phyloP scores from a whole-genome alignment of 108 stramenopile species.

The Asterionellopsis glacialis region DNA sequence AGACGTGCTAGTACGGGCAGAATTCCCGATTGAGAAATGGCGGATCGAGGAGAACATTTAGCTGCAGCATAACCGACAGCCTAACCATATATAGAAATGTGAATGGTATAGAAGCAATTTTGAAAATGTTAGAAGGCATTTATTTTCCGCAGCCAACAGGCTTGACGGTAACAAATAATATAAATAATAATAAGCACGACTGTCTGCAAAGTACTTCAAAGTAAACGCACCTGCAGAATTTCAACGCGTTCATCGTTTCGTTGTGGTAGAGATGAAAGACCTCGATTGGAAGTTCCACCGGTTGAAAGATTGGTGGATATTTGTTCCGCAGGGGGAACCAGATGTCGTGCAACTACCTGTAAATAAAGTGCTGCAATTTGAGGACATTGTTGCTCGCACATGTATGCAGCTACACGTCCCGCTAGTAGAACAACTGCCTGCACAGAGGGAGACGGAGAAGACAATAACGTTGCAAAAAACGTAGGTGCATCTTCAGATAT shows the following conservation, averaged over 20 bases:
- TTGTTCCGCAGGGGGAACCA: background rate
- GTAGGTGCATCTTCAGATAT: background rate
- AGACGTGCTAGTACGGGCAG: conserved; percentile 30
- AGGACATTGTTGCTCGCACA: background rate
- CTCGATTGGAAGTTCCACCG: background rate
- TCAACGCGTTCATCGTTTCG: background rate
- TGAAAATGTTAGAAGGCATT: no score
- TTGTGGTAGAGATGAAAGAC: no score
- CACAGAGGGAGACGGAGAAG: background rate
- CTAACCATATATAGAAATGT: background rate
- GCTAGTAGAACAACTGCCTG: background rate
- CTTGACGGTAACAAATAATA: background rate
- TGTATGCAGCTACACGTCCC: background rate
- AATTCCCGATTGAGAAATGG: conserved; percentile 43
- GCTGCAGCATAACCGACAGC: background rate
- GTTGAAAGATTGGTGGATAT: background rate
- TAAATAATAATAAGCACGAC: background rate
- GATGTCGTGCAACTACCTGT: background rate
- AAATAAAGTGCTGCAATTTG: conserved; percentile 1
- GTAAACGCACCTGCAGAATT: background rate
- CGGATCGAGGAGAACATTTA: background rate
- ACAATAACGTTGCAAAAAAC: background rate
- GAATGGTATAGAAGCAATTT: background rate
- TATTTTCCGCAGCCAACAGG: background rate
- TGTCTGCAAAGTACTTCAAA: background rate